A percentile compares a stretch with the other conserved stretches of the same genome.
Conservation (phyloP, 192 early-diverging fungal genomes). For the Haplosporangium gracile region DNA sequence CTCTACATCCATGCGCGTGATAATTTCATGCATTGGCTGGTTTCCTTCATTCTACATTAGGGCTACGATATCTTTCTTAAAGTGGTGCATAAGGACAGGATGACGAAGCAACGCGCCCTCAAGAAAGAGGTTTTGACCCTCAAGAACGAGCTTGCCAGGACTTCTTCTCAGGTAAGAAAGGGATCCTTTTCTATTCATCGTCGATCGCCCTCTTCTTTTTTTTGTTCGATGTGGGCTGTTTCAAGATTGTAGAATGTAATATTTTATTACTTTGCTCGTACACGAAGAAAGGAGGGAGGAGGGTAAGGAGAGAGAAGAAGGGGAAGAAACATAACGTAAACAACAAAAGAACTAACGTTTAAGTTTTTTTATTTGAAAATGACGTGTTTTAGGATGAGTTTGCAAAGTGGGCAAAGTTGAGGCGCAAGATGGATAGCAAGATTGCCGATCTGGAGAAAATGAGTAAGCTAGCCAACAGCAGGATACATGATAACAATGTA, state of each 20-base stretch:
- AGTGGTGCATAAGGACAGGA: constrained; percentile 63
- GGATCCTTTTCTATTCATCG: not conserved
- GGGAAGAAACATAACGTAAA: not conserved
- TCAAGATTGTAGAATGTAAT: not conserved
- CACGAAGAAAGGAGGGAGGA: not conserved
- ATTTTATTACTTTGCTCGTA: not conserved
- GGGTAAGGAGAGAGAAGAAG: not conserved
- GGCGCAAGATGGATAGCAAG: constrained; percentile 81
- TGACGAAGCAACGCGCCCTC: constrained; percentile 71
- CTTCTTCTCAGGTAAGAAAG: constrained; percentile 73
- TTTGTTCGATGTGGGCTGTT: not conserved
- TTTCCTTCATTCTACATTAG: constrained; percentile 22
- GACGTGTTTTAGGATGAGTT: constrained; percentile 78
- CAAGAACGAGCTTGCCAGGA: constrained; percentile 73
- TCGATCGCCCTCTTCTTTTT: not conserved
- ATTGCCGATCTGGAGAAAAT: constrained; percentile 77
- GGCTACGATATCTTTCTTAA: constrained; percentile 67
- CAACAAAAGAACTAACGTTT: constrained; percentile 3
- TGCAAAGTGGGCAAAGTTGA: constrained; percentile 92
- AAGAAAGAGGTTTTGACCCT: constrained; percentile 72
- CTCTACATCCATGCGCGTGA: not conserved
- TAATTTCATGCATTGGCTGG: not conserved
- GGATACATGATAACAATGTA: too few species aligned
- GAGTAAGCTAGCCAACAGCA: constrained; percentile 58
- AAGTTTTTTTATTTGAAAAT: not conserved